Evolutionary conservation across 139 green algal genomes (phyloP), one percentile per base, ranked within the genome.

Genomic region (Tetradesmus lagerheimii): DNA sequence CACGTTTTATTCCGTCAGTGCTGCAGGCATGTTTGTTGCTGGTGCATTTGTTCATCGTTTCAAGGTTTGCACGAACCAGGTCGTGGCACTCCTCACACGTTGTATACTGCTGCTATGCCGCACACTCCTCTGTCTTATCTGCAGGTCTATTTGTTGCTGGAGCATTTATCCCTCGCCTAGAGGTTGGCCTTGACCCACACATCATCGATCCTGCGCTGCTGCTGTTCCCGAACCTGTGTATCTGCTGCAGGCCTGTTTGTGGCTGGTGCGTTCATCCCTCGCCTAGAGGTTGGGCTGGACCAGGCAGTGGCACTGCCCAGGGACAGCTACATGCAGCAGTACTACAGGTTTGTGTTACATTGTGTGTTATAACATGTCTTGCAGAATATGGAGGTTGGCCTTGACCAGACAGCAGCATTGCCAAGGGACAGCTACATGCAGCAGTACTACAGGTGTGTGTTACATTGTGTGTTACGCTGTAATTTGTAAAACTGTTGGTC

Each of bases 251-350:
- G 77, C 0, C 71, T 93, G 83, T 92, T 91, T 53, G 53, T 91
- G 34, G 90, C 83, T 31, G 34, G 89, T 35, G 85, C 82, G 0
- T 34, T 86, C 9, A 75, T 95, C 16, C 89, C 91, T 0, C 87
- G 91, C 31, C 77, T 95, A 3, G 88, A 64, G 71, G 94, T 95
- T 66, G 97, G 97, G 0, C 91, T 99, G 57, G 97, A 99, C 53
- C 97, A 99, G 94, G 85, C 92, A 11, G 95, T 98, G 43, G 97
- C 97, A 1, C 93, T 99, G 83, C 97, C 97, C 0, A 50, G 91
- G 8, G 97, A 99, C 92, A 98, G 95, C 0, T 99, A 99, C 94
- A 93, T 99, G 91, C 97, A 99, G 92, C 71, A 66, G n/a, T 99
- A 98, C 94, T 99, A 96, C 90, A 90, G 88, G 78, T 84, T 3